phyloP scores from a whole-genome alignment of 2,329 filamentous ascomycete species.

The Lachnellula arida region DNA sequence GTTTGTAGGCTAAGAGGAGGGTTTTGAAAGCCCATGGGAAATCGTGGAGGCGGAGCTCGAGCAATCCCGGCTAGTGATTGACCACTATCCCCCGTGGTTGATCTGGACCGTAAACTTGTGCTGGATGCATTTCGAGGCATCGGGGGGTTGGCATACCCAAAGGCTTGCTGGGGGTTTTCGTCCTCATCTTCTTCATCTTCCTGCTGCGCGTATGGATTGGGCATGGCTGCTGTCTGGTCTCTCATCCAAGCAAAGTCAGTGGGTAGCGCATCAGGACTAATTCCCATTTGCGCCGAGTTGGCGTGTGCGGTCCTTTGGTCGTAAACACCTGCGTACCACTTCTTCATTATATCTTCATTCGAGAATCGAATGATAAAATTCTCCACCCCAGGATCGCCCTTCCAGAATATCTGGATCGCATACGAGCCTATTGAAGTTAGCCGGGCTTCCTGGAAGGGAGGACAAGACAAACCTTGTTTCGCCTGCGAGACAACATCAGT shows the following conservation, averaged over 20 bases:
- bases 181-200: conserved; percentile 60
- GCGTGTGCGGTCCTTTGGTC: conserved; percentile 63
- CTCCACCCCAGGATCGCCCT: conserved; percentile 89
- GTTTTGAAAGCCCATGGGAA: conserved; percentile 55
- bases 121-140: conserved; percentile 67
- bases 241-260: conserved; percentile 80
- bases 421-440: conserved; percentile 66
- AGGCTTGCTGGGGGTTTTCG: conserved; percentile 36
- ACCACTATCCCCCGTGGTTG: conserved; percentile 67
- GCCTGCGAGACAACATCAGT: conserved; percentile 86
- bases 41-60: conserved; percentile 63
- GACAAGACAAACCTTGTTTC: conserved; percentile 66
- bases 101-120: conserved; percentile 69
- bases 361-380: conserved; percentile 93
- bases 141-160: conserved; percentile 40
- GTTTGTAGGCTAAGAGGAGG: conserved; percentile 67
- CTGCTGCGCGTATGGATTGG: conserved; percentile 74
- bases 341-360: conserved; percentile 89
- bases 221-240: conserved; percentile 58
- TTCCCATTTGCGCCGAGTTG: conserved; percentile 44
- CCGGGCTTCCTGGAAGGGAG: not conserved
- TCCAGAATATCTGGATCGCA: conserved; percentile 98
- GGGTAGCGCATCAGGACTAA: conserved; percentile 32
- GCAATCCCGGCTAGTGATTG: conserved; percentile 53
- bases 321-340: conserved; percentile 80